These are phyloP conservation scores for Trichosporon asahii DNA, from an alignment of 1,284 basidiomycete species.

Conservation along the genomic window DNA sequence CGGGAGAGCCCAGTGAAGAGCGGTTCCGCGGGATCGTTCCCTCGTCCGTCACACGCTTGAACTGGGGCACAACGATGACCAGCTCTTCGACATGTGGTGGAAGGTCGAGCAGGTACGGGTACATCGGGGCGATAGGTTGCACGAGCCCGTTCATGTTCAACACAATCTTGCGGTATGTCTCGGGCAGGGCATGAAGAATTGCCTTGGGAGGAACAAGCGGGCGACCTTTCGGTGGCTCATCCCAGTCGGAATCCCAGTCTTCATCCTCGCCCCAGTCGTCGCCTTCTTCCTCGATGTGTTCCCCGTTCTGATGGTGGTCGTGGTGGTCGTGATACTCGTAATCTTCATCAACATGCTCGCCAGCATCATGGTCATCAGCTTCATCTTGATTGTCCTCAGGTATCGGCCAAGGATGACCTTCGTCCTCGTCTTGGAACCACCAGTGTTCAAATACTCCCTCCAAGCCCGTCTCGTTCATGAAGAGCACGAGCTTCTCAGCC, in stretches of 20 bases:
- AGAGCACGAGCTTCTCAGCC: background rate
- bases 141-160: background rate
- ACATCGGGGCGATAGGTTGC: background rate
- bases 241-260: background rate
- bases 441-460: background rate
- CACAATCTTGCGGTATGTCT: background rate
- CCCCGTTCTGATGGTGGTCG: too few relatives aligned
- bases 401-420: background rate
- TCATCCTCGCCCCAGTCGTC: background rate
- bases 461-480: background rate
- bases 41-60: background rate
- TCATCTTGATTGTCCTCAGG: background rate
- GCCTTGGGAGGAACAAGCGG: background rate
- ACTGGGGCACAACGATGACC: background rate
- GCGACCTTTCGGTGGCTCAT: background rate
- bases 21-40: background rate
- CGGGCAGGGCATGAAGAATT: background rate
- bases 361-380: background rate
- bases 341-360: too few relatives aligned
- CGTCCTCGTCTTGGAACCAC: background rate
- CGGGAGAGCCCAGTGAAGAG: background rate
- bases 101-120: background rate
- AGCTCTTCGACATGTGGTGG: background rate
- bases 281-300: too few relatives aligned
- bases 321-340: too few relatives aligned